Conservation (phyloP, 768 basidiomycete genomes). For the Rossbeevera mucosa region DNA sequence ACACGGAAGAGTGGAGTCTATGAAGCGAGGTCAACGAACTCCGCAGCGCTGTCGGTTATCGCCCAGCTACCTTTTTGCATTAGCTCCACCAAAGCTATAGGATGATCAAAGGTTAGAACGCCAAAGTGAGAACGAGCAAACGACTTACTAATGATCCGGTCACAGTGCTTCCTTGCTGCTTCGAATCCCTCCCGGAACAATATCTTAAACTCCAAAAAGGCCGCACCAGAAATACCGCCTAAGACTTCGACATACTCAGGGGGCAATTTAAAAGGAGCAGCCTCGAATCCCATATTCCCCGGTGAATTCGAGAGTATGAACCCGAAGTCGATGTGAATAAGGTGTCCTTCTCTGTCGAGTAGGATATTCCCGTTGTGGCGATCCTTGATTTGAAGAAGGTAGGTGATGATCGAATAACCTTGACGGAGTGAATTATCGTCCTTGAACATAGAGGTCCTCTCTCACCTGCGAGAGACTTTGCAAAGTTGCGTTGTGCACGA, state of each 20-base stretch:
- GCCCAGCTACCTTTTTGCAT: constrained; percentile 84
- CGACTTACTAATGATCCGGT: constrained; percentile 83
- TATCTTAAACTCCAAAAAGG: constrained; percentile 79
- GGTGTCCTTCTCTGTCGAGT: constrained; percentile 89
- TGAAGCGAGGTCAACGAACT: constrained; percentile 3
- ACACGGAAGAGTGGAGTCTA: constrained; percentile 87
- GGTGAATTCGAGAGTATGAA: constrained; percentile 98
- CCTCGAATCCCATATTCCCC: constrained; percentile 96
- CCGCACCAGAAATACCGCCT: constrained; percentile 73
- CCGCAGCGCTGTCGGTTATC: not conserved
- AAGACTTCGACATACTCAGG: constrained; percentile 95
- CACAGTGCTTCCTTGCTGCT: constrained; percentile 90
- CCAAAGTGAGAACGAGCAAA: not conserved
- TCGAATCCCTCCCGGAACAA: constrained; percentile 94
- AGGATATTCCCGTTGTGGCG: constrained; percentile 98
- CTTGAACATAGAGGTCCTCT: not conserved
- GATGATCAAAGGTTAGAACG: constrained; percentile 1
- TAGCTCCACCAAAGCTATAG: constrained; percentile 78
- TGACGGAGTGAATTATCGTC: not conserved
- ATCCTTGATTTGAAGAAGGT: constrained; percentile 96
- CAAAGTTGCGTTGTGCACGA: constrained; percentile 91
- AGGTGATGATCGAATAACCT: constrained; percentile 96
- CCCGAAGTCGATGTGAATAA: constrained; percentile 97
- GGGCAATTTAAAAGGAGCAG: constrained; percentile 97
- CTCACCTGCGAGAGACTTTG: constrained; percentile 81